Evolutionary conservation across 257 asterid genomes (phyloP).

Genomic region (Leonotis leonurus): DNA sequence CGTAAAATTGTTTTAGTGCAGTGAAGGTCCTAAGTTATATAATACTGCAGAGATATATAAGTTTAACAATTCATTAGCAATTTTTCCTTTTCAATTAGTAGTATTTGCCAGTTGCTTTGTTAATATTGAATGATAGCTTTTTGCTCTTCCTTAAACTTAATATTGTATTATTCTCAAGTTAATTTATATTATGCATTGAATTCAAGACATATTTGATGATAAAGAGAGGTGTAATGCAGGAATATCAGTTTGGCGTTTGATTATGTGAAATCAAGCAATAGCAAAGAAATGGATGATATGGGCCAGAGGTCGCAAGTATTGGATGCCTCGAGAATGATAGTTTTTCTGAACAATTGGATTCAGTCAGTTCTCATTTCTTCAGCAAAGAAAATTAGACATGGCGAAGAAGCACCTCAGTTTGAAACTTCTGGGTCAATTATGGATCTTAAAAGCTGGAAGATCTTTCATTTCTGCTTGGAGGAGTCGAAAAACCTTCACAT

Average conservation of each 20-base stretch:
- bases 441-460: conserved; percentile 69
- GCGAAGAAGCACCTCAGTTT: conserved; percentile 22
- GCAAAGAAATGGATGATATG: conserved; percentile 19
- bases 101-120: background rate
- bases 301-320: conserved; percentile 34
- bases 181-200: background rate
- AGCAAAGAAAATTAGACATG: conserved; percentile 41
- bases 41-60: background rate
- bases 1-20: background rate
- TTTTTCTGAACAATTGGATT: conserved; percentile 61
- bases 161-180: background rate
- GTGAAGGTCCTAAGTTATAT: background rate
- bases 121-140: background rate
- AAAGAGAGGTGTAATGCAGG: conserved; percentile 43
- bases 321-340: conserved; percentile 52
- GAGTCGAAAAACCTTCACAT: conserved; percentile 45
- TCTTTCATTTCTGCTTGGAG: conserved; percentile 72
- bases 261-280: conserved; percentile 43
- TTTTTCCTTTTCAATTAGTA: background rate
- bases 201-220: conserved; percentile 17
- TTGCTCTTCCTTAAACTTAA: background rate
- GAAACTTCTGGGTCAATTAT: conserved; percentile 38
- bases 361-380: conserved; percentile 59
- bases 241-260: conserved; percentile 58
- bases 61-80: background rate